A percentile compares a stretch with the other conserved stretches of the same genome.
Evolutionary conservation across 75 land plant species (phyloP).

Genomic region (Sequoia sempervirens): DNA sequence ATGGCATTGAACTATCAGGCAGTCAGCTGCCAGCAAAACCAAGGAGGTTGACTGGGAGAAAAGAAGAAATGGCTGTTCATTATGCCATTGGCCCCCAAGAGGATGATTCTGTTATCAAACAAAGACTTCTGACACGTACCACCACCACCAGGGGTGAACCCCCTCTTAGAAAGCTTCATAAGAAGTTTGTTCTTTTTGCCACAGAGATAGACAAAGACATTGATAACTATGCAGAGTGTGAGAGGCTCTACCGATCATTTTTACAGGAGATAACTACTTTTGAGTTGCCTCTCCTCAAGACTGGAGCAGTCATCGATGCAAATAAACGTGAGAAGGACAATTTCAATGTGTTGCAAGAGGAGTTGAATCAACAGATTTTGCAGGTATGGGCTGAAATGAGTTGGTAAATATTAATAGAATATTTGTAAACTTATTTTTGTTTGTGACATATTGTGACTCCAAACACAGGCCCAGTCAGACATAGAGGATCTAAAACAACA

Average conservation of each 20-base stretch:
- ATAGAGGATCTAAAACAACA: conserved; percentile 88
- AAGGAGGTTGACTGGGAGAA: conserved; percentile 48
- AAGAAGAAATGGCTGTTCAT: conserved; percentile 61
- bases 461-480: conserved; percentile 55
- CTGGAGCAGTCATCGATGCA: conserved; percentile 85
- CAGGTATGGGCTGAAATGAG: conserved; percentile 27
- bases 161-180: conserved; percentile 92
- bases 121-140: conserved; percentile 86
- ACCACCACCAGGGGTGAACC: conserved; percentile 99
- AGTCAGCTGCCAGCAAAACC: conserved; percentile 38
- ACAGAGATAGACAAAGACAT: conserved; percentile 81
- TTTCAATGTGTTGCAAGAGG: conserved; percentile 70
- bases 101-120: conserved; percentile 82
- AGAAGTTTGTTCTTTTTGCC: conserved; percentile 79
- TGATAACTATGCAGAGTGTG: conserved; percentile 70
- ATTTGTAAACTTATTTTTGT: neutral
- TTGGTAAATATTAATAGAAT: neutral
- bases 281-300: conserved; percentile 96
- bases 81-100: conserved; percentile 86
- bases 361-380: conserved; percentile 61
- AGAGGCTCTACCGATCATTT: conserved; percentile 73
- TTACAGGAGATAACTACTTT: conserved; percentile 94
- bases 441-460: neutral
- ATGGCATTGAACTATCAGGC: conserved; percentile 7
- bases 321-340: conserved; percentile 88